Base-by-base conservation (phyloP, 352 stramenopile genomes). In the Phytopythium kandeliae region DNA sequence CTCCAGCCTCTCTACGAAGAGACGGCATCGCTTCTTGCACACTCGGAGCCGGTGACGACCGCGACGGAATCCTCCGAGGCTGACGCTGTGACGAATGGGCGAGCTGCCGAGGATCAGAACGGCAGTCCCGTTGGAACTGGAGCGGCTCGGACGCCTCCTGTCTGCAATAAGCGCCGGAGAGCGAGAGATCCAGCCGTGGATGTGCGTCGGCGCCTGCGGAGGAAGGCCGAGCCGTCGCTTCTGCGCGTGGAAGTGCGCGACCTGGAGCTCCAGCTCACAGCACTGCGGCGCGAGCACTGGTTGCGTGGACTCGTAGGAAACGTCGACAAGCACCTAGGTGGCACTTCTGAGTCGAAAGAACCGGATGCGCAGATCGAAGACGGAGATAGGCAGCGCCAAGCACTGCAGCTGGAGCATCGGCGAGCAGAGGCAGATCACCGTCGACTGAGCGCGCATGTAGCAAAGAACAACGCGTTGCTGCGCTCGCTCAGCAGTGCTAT, bases 231-330 rank as follows among this genome's bases (percentile, higher is more conserved):
- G 26, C 26, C 15, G 0, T 21, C 26, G 43, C 8, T 49, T 10
- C 26, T 49, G 25, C 25, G 30, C 16, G 5, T 49, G 25, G 15
- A 49, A 36, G 25, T 16, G 26, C 43, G 43, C 43, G 43, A 49
- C 25, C 21, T 49, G 43, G 26, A 49, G 26, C 3, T 35, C 25
- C 43, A 49, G 5, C 43, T 49, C 13, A 26, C 24, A 8, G 25
- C 25, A 5, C 13, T 49, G 43, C 22, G 25, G 43, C 43, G 9
- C 10, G 7, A 17, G 7, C 37, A n/a, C n/a, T n/a, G n/a, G n/a
- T n/a, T n/a, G n/a, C n/a, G n/a, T n/a, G n/a, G n/a, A n/a, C n/a
- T n/a, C n/a, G n/a, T n/a, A n/a, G n/a, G n/a, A n/a, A n/a, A n/a
- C n/a, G n/a, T n/a, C n/a, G n/a, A n/a, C n/a, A n/a, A n/a, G n/a